Percentiles rank a stretch among this genome's conserved stretches.
Conservation (phyloP, 139 green algal genomes). For the Medakamo hakoo region DNA sequence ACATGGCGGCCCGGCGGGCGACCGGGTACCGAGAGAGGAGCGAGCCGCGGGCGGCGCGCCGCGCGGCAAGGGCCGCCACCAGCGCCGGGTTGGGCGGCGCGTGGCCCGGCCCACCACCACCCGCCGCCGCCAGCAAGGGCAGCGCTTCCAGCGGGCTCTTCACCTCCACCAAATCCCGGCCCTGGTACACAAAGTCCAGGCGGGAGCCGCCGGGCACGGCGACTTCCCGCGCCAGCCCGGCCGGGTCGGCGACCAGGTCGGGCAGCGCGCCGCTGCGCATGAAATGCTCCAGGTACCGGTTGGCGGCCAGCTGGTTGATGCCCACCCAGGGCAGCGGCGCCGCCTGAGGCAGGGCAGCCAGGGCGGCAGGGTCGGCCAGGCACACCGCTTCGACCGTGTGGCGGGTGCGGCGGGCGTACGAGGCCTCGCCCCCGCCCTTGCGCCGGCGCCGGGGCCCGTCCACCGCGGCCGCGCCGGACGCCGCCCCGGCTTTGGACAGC, state of each 20-base stretch:
- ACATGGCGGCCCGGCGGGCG: not conserved
- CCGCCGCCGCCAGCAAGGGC: not conserved
- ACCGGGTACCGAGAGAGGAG: not conserved
- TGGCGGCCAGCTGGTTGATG: not conserved
- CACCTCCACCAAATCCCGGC: not conserved
- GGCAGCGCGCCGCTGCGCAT: not conserved
- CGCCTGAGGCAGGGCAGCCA: too few relatives aligned
- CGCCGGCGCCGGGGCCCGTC: too few relatives aligned
- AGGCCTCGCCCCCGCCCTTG: not conserved
- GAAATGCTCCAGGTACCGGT: not conserved
- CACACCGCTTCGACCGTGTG: not conserved
- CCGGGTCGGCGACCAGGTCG: not conserved
- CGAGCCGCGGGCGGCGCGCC: too few relatives aligned
- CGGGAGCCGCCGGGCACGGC: not conserved
- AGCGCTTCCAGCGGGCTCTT: not conserved
- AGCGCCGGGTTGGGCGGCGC: not conserved
- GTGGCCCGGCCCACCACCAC: too few relatives aligned
- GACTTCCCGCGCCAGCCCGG: not conserved
- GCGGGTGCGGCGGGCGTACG: not conserved
- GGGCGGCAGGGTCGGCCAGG: not conserved
- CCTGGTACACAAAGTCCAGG: not conserved
- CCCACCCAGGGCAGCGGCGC: not conserved
- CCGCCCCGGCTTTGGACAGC: not conserved
- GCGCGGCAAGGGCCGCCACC: not conserved
- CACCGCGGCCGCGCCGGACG: too few relatives aligned